These are phyloP conservation scores for Hypoxylon lienhwacheense DNA, from an alignment of 495 filamentous ascomycete genomes.

Conservation along the genomic window DNA sequence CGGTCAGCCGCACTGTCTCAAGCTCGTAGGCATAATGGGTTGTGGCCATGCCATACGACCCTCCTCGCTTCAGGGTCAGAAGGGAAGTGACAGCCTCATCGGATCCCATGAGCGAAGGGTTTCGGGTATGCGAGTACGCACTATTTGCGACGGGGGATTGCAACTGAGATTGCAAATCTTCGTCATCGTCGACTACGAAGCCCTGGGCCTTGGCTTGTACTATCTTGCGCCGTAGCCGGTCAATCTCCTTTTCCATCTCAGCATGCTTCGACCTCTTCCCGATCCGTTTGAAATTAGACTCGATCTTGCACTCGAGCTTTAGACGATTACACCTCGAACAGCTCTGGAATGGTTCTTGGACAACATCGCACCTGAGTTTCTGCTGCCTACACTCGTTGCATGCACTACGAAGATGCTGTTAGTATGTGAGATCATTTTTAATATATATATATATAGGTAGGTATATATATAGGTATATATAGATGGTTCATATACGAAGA, in stretches of 20 bases:
- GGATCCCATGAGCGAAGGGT: conserved; percentile 70
- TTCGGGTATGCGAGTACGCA: conserved; percentile 57
- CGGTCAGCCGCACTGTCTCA: conserved; percentile 71
- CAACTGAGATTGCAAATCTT: conserved; percentile 55
- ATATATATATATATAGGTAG: conserved; percentile 3
- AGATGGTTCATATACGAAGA: background rate
- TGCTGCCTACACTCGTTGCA: conserved; percentile 96
- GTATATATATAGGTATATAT: conserved; percentile 1
- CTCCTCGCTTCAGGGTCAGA: conserved; percentile 67
- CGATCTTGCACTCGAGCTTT: conserved; percentile 86
- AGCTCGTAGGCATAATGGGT: conserved; percentile 59
- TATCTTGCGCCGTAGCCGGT: conserved; percentile 53
- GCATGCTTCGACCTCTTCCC: conserved; percentile 89
- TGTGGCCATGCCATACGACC: conserved; percentile 54
- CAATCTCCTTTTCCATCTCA: conserved; percentile 89
- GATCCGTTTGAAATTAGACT: conserved; percentile 89
- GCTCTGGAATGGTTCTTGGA: conserved; percentile 77
- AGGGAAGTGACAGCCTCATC: conserved; percentile 84
- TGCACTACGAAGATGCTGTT: conserved; percentile 47
- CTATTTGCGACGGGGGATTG: conserved; percentile 60
- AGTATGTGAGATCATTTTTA: conserved; percentile 14
- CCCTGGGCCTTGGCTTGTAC: conserved; percentile 52
- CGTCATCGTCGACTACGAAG: conserved; percentile 54
- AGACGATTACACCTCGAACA: conserved; percentile 85
- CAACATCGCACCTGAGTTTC: conserved; percentile 90